Base-by-base conservation (phyloP, 2,329 filamentous ascomycete genomes). In the Juglanconis oblonga region DNA sequence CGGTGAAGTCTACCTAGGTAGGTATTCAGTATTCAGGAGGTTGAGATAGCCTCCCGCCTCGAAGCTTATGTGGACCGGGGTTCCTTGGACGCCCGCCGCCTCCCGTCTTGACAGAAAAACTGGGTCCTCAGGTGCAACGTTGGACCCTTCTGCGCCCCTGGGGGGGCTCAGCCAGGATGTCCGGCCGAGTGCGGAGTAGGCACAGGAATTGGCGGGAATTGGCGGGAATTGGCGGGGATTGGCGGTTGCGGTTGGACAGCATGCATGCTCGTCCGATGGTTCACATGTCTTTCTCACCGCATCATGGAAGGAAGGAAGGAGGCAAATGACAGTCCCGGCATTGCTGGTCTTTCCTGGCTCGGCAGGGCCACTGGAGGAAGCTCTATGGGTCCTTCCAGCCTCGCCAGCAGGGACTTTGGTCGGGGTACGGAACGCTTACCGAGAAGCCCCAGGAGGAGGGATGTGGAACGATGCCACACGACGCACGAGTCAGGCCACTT, bases 101-200 rank as follows among this genome's bases (percentile, higher is more conserved):
- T 45, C 61, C 53, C 57, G 53, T 49, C 52, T 49, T 62, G 61
- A 62, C 61, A 62, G 61, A 57, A 62, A 62, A 60, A 60, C 52
- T 62, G 61, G 61, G 53, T 52, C 61, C 29, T 29, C n/a, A 13
- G 32, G 33, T 40, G 57, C 38, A 36, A 49, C 47, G 31, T 36
- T 48, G 13, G 38, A 48, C 42, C 33, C 32, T 52, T 47, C 42
- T 29, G 50, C 36, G 52, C 44, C 58, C 58, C 56, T 57, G 58
- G 57, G 50, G 48, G 5, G 51, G 31, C 2, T 55, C 51, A 42
- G 33, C 38, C 51, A 47, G 33, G 33, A 48, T 50, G n/a, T 9
- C 33, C 44, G 24, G 24, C 24, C 24, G 24, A 24, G 24, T 24
- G 2, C 24, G 24, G 24, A 24, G 24, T 24, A 24, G 24, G 24